Percentiles rank a stretch among this genome's conserved stretches.
These are phyloP conservation scores for Amylocarpus encephaloides DNA, from an alignment of 2,329 filamentous ascomycete species.

Conservation along the genomic window DNA sequence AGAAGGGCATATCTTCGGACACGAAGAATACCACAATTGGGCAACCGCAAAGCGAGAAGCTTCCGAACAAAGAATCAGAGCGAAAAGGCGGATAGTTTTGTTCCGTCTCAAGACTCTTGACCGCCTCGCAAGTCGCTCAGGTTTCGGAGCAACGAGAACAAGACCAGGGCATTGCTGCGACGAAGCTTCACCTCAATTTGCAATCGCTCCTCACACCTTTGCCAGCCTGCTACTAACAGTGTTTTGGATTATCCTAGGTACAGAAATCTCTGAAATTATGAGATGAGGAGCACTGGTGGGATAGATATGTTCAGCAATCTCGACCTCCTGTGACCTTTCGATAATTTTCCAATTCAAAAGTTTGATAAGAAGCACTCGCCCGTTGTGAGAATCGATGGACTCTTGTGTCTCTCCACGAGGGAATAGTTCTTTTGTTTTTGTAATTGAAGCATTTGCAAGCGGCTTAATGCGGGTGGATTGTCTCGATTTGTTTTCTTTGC, in stretches of 20 bases:
- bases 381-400: slow-evolving; percentile 6
- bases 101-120: neutral
- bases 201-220: too few species aligned
- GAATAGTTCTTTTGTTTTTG: slow-evolving; percentile 21
- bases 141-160: neutral
- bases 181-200: slow-evolving; percentile 1
- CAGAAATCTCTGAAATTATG: neutral
- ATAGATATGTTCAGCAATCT: slow-evolving; percentile 3
- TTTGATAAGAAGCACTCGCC: slow-evolving; percentile 9
- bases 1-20: slow-evolving; percentile 40
- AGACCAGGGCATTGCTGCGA: slow-evolving; percentile 3
- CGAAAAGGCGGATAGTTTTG: slow-evolving; percentile 52
- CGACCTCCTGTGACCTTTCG: neutral
- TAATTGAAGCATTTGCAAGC: slow-evolving; percentile 29
- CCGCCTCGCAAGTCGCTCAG: neutral
- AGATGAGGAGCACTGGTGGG: neutral
- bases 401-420: slow-evolving; percentile 9
- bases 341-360: slow-evolving; percentile 5
- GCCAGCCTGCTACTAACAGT: too few species aligned
- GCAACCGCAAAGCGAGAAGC: slow-evolving; percentile 43
- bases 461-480: slow-evolving; percentile 15
- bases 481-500: slow-evolving; percentile 11
- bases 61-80: slow-evolving; percentile 52
- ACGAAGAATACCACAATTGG: slow-evolving; percentile 41
- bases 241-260: too few species aligned